Evolutionary conservation across 306 rosid genomes (phyloP), one percentile per base, ranked within the genome.

Genomic region (Cyclanthera cordifolia): DNA sequence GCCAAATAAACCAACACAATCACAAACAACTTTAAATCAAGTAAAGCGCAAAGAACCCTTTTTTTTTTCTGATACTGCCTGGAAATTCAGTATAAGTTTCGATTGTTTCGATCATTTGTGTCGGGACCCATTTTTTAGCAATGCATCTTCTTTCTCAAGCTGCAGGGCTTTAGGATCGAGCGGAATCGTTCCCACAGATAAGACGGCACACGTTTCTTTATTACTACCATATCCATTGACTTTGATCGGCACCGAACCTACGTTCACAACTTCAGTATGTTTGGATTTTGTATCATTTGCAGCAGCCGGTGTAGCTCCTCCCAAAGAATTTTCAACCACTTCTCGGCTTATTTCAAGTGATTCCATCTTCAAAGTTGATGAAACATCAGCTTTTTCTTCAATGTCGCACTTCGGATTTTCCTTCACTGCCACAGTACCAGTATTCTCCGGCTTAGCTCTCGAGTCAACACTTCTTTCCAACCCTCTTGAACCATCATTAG

Each of bases 141-240:
- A 19, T 24, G 4, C 64, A 55, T 37, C 2, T 37, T 77, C 74
- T 37, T 37, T 79, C 74, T 80, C 80, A 1, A 73, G 72, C 75
- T 79, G 74, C 30, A 88, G 75, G 3, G 85, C 82, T 71, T 69
- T 80, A 2, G 88, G 85, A 83, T 90, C 88, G 50, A 85, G 86
- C 21, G 89, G 93, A 70, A 86, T 83, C 9, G 88, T 90, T 72
- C 97, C 97, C 65, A 90, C 82, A 28, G 88, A 88, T 77, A 85
- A 73, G 75, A 80, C 74, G 17, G 88, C 76, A 25, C 80, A 27
- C n/a, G 78, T 72, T 79, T 81, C 85, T 0, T 78, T 3, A 49
- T n/a, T n/a, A n/a, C n/a, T n/a, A n/a, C 57, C 7, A 56, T 63
- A 83, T 37, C 93, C 97, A 69, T 84, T 83, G 58, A 88, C 87